Percentiles rank a stretch among this genome's conserved stretches.
Evolutionary conservation across 176 grass and related monocot species (phyloP).

Genomic region (Urochloa ruziziensis): DNA sequence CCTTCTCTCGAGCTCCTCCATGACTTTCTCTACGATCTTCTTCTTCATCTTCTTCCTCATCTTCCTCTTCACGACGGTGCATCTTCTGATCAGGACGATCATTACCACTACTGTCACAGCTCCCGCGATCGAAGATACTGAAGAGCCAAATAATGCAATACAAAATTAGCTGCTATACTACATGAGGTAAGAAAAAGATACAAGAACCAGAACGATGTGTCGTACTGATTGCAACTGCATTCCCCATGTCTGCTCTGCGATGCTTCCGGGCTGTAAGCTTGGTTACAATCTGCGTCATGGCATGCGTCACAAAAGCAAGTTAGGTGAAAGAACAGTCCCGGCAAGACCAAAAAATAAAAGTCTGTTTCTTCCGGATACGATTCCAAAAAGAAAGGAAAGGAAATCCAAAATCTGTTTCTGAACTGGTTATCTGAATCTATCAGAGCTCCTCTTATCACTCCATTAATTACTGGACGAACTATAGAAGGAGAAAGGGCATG

Average conservation of each 20-base stretch:
- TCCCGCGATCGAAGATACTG: constrained; percentile 10
- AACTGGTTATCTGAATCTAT: background rate
- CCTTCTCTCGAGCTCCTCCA: background rate
- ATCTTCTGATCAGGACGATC: constrained; percentile 12
- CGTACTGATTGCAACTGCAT: constrained; percentile 5
- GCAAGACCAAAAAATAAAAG: background rate
- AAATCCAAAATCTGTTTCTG: background rate
- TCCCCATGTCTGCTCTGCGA: constrained; percentile 20
- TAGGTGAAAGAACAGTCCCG: background rate
- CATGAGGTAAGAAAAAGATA: background rate
- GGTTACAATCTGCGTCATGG: background rate
- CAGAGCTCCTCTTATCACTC: background rate
- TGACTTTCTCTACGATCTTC: background rate
- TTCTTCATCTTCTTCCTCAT: constrained; percentile 26
- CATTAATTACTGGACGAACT: too few species aligned
- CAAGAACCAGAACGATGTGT: background rate
- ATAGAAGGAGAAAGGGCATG: background rate
- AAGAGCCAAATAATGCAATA: background rate
- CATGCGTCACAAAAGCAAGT: constrained; percentile 18
- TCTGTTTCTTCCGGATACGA: too few species aligned
- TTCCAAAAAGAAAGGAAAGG: background rate
- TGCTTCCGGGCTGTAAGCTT: background rate
- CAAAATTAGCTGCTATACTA: background rate
- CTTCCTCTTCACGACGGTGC: background rate
- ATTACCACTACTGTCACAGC: background rate